These are phyloP conservation scores for Boletus speciosus DNA, from an alignment of 768 basidiomycete genomes.

Conservation along the genomic window DNA sequence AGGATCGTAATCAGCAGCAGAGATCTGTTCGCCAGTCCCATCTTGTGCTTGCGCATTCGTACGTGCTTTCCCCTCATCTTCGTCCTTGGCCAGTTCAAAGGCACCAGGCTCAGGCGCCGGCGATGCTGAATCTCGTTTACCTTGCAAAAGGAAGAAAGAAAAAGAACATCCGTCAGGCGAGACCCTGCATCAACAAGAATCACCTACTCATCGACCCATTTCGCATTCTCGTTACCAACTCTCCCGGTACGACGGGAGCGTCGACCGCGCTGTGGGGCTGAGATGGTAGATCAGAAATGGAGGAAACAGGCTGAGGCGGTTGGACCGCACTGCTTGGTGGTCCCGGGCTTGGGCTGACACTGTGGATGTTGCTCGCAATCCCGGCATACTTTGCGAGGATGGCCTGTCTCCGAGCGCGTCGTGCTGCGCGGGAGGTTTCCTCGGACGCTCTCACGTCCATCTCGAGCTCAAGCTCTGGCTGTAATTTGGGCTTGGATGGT, in stretches of 20 bases:
- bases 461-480: slow-evolving; percentile 50
- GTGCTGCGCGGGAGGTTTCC: slow-evolving; percentile 62
- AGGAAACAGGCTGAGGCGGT: slow-evolving; percentile 57
- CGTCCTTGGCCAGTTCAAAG: slow-evolving; percentile 69
- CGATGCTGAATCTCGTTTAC: slow-evolving; percentile 52
- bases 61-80: slow-evolving; percentile 46
- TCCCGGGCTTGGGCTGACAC: slow-evolving; percentile 55
- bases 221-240: slow-evolving; percentile 2
- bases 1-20: slow-evolving; percentile 92
- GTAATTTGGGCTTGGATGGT: slow-evolving; percentile 26
- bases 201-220: slow-evolving; percentile 25
- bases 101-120: slow-evolving; percentile 54
- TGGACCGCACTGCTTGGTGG: slow-evolving; percentile 73
- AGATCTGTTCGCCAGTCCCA: slow-evolving; percentile 63
- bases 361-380: slow-evolving; percentile 39
- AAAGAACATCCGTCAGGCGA: background rate
- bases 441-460: slow-evolving; percentile 48
- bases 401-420: slow-evolving; percentile 68
- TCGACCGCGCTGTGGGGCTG: slow-evolving; percentile 48
- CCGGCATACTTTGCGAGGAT: slow-evolving; percentile 76
- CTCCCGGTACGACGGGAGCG: slow-evolving; percentile 27
- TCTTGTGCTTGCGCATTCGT: slow-evolving; percentile 45
- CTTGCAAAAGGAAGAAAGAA: slow-evolving; percentile 27
- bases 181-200: background rate
- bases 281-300: slow-evolving; percentile 60